Evolutionary conservation across 805 yeast species (phyloP).

Genomic region (Ogataea zsoltii): DNA sequence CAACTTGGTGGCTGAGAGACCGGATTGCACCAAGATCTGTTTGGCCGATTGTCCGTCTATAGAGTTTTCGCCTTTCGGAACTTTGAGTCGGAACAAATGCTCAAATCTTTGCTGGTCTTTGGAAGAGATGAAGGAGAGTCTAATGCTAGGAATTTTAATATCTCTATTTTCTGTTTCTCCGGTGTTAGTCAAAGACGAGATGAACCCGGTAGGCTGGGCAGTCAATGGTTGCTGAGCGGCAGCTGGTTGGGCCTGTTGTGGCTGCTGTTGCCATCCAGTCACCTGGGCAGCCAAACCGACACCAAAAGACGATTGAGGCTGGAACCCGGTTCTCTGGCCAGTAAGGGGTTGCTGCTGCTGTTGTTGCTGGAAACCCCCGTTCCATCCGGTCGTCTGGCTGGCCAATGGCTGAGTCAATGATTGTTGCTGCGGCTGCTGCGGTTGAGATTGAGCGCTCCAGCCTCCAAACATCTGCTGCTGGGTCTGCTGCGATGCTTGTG

Average conservation of each 20-base stretch:
- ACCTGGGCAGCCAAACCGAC: conserved; percentile 38
- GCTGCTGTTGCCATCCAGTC: conserved; percentile 41
- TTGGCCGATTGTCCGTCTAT: conserved; percentile 75
- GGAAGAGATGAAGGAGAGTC: conserved; percentile 82
- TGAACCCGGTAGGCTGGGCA: conserved; percentile 49
- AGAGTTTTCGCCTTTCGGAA: conserved; percentile 66
- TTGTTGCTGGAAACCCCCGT: conserved; percentile 13
- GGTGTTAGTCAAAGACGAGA: conserved; percentile 29
- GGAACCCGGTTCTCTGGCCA: conserved; percentile 43
- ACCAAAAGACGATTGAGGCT: conserved; percentile 40
- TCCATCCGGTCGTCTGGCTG: conserved; percentile 40
- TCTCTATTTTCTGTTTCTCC: conserved; percentile 48
- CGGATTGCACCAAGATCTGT: conserved; percentile 76
- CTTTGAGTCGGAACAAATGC: conserved; percentile 77
- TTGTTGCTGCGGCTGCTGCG: conserved; percentile 9
- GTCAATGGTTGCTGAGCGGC: conserved; percentile 30
- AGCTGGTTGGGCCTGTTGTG: conserved; percentile 18
- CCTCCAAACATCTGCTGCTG: conserved; percentile 37
- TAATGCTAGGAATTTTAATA: conserved; percentile 68
- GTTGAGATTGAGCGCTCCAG: conserved; percentile 27
- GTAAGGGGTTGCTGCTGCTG: conserved; percentile 30
- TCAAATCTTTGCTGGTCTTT: conserved; percentile 87
- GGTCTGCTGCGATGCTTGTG: no score
- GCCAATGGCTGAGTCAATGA: conserved; percentile 26
- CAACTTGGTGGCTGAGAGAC: conserved; percentile 68